Conservation (phyloP, 2,329 filamentous ascomycete species). For the Phaeosphaeriaceae sp. region DNA sequence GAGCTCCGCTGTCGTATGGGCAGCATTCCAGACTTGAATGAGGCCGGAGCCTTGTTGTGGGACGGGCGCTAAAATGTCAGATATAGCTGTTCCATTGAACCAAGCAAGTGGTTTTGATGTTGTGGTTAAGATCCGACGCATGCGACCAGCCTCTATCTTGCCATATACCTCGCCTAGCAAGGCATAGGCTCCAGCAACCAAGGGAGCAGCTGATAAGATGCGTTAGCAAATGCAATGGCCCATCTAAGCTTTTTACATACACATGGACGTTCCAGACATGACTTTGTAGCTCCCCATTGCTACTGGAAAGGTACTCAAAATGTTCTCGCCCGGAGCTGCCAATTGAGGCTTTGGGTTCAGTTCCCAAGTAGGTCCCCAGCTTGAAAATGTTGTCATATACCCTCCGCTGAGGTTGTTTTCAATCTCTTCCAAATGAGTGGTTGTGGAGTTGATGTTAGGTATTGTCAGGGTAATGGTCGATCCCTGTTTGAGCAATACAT, state of each 20-base stretch:
- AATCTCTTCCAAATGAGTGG: constrained; percentile 13
- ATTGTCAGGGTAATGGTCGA: constrained; percentile 18
- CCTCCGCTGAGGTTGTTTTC: constrained; percentile 20
- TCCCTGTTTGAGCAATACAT: constrained; percentile 17
- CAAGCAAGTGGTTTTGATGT: constrained; percentile 25
- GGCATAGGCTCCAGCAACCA: constrained; percentile 22
- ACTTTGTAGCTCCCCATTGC: constrained; percentile 56
- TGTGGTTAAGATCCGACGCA: constrained; percentile 18
- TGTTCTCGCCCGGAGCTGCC: constrained; percentile 63
- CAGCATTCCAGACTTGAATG: constrained; percentile 24
- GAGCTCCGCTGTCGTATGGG: constrained; percentile 15
- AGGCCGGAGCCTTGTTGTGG: constrained; percentile 32
- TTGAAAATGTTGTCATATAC: constrained; percentile 35
- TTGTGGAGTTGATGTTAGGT: constrained; percentile 10
- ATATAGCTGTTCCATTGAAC: constrained; percentile 15
- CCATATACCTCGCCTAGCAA: constrained; percentile 22
- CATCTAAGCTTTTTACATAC: not conserved
- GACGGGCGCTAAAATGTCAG: constrained; percentile 24
- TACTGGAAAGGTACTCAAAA: constrained; percentile 63
- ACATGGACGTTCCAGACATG: constrained; percentile 65
- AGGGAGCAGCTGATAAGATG: constrained; percentile 15
- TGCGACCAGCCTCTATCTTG: constrained; percentile 17
- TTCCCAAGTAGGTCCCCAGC: constrained; percentile 68
- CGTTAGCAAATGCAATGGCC: not conserved
- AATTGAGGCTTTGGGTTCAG: constrained; percentile 63